Evolutionary conservation across 441 rosid genomes (phyloP).

Genomic region (Gossypium gossypioides): DNA sequence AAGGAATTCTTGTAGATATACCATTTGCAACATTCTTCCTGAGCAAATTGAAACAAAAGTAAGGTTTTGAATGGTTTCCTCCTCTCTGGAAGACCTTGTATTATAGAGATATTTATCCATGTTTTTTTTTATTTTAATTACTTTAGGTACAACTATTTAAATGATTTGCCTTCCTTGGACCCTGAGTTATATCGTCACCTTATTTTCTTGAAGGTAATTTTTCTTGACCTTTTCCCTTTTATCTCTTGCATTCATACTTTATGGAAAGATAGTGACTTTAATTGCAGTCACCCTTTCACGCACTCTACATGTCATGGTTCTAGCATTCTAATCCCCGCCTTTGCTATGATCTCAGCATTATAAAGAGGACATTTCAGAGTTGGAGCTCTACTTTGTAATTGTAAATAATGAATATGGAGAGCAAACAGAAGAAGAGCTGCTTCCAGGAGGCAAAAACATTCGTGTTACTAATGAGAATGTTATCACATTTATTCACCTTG

Average conservation of each 20-base stretch:
- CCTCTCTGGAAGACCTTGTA: background rate
- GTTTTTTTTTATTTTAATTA: slow-evolving; percentile 14
- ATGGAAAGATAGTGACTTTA: background rate
- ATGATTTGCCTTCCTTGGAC: slow-evolving; percentile 95
- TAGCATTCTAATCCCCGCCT: background rate
- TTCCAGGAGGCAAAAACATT: slow-evolving; percentile 69
- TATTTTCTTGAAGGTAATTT: slow-evolving; percentile 77
- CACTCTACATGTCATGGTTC: slow-evolving; percentile 1
- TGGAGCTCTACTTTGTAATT: slow-evolving; percentile 89
- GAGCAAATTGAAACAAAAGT: slow-evolving; percentile 97
- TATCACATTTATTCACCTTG: slow-evolving; percentile 84
- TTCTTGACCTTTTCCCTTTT: slow-evolving; percentile 4
- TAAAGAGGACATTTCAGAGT: slow-evolving; percentile 66
- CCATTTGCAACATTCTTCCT: slow-evolving; percentile 98
- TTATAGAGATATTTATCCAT: background rate
- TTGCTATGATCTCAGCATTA: slow-evolving; percentile 50
- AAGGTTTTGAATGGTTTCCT: slow-evolving; percentile 13
- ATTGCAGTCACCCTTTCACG: background rate
- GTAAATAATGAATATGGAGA: slow-evolving; percentile 96
- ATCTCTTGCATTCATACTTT: background rate
- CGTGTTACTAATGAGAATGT: slow-evolving; percentile 88
- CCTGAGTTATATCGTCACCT: slow-evolving; percentile 95
- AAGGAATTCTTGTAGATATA: slow-evolving; percentile 96
- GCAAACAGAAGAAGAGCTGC: slow-evolving; percentile 88
- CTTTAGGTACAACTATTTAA: slow-evolving; percentile 79